phyloP scores from a whole-genome alignment of 2,329 filamentous ascomycete species.

The Paraphaeosphaeria minitans region DNA sequence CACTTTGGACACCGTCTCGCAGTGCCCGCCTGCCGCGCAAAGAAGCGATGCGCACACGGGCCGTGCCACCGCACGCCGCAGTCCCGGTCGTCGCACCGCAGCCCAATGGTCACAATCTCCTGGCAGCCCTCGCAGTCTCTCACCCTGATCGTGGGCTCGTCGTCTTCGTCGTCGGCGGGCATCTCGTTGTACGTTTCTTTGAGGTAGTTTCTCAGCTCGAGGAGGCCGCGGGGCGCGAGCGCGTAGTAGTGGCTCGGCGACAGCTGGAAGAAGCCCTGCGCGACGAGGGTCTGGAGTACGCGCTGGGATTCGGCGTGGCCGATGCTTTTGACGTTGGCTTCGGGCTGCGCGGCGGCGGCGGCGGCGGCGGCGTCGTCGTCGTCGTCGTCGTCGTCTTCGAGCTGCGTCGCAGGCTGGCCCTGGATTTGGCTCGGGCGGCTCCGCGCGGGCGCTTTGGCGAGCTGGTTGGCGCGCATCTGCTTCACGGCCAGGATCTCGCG shows the following conservation, averaged over 20 bases:
- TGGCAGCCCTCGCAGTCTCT: slow-evolving; percentile 88
- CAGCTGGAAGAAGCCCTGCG: slow-evolving; percentile 84
- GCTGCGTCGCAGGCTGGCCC: slow-evolving; percentile 27
- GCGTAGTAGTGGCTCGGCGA: slow-evolving; percentile 74
- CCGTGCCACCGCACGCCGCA: slow-evolving; percentile 43
- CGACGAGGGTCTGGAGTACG: slow-evolving; percentile 70
- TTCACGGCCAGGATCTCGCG: slow-evolving; percentile 84
- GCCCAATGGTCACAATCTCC: slow-evolving; percentile 78
- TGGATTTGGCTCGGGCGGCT: too few species aligned
- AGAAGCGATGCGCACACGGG: slow-evolving; percentile 40
- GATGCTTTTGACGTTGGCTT: slow-evolving; percentile 57
- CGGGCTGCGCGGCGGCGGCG: slow-evolving; percentile 42
- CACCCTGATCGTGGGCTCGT: slow-evolving; percentile 63
- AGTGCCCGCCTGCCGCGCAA: slow-evolving; percentile 21
- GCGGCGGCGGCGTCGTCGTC: too few species aligned
- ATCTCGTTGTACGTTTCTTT: slow-evolving; percentile 87
- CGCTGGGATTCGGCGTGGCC: slow-evolving; percentile 79
- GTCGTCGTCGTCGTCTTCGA: slow-evolving; percentile 27
- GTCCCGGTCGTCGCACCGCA: slow-evolving; percentile 34
- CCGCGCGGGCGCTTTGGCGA: slow-evolving; percentile 55
- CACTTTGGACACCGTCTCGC: slow-evolving; percentile 40
- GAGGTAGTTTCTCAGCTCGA: slow-evolving; percentile 86
- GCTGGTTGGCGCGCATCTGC: slow-evolving; percentile 76
- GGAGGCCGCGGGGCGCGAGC: slow-evolving; percentile 75
- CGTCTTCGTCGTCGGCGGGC: slow-evolving; percentile 58